Evolutionary conservation across 75 land plant species (phyloP).

Genomic region (Chamaecyparis obtusa): DNA sequence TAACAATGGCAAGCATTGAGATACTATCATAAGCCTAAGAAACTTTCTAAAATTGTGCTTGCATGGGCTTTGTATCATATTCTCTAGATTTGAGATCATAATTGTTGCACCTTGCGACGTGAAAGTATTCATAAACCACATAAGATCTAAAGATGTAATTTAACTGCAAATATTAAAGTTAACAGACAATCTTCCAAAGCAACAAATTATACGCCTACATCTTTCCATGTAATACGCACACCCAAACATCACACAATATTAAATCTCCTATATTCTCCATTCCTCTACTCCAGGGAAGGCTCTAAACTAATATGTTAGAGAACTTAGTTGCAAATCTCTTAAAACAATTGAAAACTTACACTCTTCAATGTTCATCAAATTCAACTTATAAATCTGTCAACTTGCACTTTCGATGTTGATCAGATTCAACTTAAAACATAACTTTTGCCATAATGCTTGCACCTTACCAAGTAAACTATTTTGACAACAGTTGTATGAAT

Average conservation of each 20-base stretch:
- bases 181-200: background rate
- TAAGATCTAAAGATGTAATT: background rate
- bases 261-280: background rate
- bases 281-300: background rate
- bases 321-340: no score
- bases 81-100: background rate
- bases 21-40: background rate
- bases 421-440: background rate
- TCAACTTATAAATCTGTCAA: background rate
- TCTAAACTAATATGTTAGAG: background rate
- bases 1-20: no score
- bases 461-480: background rate
- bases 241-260: background rate
- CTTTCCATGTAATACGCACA: background rate
- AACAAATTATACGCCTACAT: background rate
- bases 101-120: background rate
- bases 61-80: background rate
- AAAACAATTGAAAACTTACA: no score
- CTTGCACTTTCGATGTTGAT: background rate
- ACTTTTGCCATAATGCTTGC: background rate
- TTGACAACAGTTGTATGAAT: background rate
- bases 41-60: no score
- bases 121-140: background rate
- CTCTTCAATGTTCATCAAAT: background rate
- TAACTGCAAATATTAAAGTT: background rate